Conservation (phyloP, 768 basidiomycete species). For the Pisolithus sp. region DNA sequence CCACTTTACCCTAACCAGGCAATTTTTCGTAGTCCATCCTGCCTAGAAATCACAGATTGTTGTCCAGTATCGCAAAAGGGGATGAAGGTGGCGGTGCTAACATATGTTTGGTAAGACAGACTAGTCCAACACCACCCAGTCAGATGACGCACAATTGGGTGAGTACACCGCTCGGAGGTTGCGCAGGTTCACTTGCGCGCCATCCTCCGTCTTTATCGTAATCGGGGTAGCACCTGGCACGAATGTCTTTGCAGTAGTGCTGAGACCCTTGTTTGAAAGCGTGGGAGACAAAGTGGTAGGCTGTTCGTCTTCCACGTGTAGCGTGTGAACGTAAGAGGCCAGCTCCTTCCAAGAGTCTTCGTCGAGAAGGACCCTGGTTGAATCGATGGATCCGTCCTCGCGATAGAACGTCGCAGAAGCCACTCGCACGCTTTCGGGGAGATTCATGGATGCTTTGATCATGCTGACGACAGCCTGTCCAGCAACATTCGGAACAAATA, state of each 20-base stretch:
- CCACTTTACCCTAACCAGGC: too few relatives aligned
- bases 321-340: constrained; percentile 23
- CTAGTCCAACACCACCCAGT: neutral
- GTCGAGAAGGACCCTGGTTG: constrained; percentile 17
- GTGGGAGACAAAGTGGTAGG: constrained; percentile 8
- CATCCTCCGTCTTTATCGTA: constrained; percentile 18
- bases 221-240: constrained; percentile 13
- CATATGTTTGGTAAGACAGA: constrained; percentile 2
- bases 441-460: constrained; percentile 18
- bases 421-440: constrained; percentile 16
- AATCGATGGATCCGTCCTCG: constrained; percentile 25
- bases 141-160: constrained; percentile 16
- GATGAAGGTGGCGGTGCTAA: constrained; percentile 21
- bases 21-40: neutral
- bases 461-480: constrained; percentile 19
- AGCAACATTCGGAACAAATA: neutral
- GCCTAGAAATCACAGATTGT: constrained; percentile 5
- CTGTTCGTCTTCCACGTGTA: constrained; percentile 27
- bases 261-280: constrained; percentile 11
- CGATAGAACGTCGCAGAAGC: constrained; percentile 22
- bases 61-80: constrained; percentile 22
- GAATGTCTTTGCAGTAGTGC: constrained; percentile 21
- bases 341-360: constrained; percentile 30
- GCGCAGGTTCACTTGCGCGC: constrained; percentile 10
- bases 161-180: constrained; percentile 16